Evolutionary conservation across 2,329 filamentous ascomycete genomes (phyloP), one percentile per base, ranked within the genome.

Genomic region (Albifimbria verrucaria): DNA sequence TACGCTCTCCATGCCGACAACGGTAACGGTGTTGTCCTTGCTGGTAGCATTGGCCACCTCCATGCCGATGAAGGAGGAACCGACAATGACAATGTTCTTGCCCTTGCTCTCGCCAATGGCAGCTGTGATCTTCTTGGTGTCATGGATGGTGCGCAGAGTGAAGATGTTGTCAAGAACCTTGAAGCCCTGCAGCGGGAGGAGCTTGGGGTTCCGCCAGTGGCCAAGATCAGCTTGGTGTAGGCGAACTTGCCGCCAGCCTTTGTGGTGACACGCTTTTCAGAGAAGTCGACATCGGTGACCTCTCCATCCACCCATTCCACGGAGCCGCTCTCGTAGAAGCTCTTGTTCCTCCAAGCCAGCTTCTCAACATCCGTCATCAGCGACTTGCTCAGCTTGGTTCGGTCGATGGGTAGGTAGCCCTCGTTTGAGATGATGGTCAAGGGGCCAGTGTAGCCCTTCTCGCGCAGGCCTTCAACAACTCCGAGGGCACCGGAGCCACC

Each of bases 21-120:
- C 85, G 7, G 88, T 88, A 17, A 99, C 92, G 9, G 86, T 75
- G 68, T 99, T 96, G 63, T 88, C 88, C 62, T 88, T 88, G 44
- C 82, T 74, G 0, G 88, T 86, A 0, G 95, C 87, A 58, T 92
- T 94, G 56, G 89, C 93, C n/a, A 95, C 83, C 72, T 99, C 94
- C 89, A 99, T 95, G 41, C 94, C 94, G 65, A 99, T 99, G 72
- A 99, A 99, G 1, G 91, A 96, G 54, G 89, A 93, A 41, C 94
- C 94, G 51, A 99, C 79, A 15, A 99, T 80, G 46, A 96, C 91
- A 59, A 99, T 85, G 71, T 96, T 97, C 80, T 96, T 97, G 54
- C 85, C 85, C 66, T 89, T 85, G 26, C 26, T 32, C 47, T 90
- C 83, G 25, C 91, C 91, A 46, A 96, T 89, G 7, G 91, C 90